Conservation (phyloP, 345 rosid species). For the Populus ilicifolia region DNA sequence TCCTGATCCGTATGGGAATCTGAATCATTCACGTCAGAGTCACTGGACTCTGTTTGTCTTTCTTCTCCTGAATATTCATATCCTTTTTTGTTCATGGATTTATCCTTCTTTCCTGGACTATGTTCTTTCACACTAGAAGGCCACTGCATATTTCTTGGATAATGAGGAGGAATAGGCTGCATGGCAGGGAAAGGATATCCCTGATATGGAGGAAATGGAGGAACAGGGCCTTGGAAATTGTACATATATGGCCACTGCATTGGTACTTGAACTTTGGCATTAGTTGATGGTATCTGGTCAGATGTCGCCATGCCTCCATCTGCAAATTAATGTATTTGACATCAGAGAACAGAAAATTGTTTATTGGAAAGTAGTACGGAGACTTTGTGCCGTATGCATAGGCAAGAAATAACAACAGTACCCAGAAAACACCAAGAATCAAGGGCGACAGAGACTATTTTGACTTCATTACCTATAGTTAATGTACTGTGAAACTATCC, state of each 20-base stretch:
- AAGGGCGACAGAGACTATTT: too few relatives aligned
- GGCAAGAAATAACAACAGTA: neutral
- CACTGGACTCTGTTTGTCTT: constrained; percentile 42
- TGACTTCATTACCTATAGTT: too few relatives aligned
- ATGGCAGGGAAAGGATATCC: constrained; percentile 66
- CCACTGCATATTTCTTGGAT: constrained; percentile 50
- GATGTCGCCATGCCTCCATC: constrained; percentile 42
- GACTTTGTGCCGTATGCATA: neutral
- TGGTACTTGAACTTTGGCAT: constrained; percentile 46
- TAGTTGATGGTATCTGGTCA: constrained; percentile 29
- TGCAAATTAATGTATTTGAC: constrained; percentile 19
- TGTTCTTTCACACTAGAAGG: constrained; percentile 26
- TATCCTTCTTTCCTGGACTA: constrained; percentile 31
- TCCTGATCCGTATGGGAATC: constrained; percentile 41
- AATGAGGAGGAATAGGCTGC: constrained; percentile 46
- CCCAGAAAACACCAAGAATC: too few relatives aligned
- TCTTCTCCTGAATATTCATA: constrained; percentile 45
- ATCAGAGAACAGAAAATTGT: constrained; percentile 11
- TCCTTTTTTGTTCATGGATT: constrained; percentile 38
- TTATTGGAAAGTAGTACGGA: neutral
- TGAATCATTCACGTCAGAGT: constrained; percentile 49
- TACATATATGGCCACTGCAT: constrained; percentile 67
- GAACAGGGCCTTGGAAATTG: constrained; percentile 41
- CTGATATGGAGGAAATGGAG: constrained; percentile 55
- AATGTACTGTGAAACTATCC: too few relatives aligned